These are phyloP conservation scores for Metschnikowia arizonensis DNA, from an alignment of 805 yeast species.

Conservation along the genomic window DNA sequence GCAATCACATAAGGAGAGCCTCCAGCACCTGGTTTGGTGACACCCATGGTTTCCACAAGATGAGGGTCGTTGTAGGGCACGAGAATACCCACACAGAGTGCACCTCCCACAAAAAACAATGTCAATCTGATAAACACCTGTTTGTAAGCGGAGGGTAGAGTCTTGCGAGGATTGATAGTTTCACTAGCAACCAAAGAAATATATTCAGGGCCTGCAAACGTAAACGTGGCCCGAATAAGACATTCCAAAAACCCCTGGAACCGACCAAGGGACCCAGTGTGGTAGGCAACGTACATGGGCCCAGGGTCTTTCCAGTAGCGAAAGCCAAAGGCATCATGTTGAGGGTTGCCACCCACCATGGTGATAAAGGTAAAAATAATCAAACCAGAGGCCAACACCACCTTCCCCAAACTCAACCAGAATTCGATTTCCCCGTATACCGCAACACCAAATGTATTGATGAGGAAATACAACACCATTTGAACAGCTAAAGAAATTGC, in stretches of 20 bases:
- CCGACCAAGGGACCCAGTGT: constrained; percentile 54
- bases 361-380: constrained; percentile 18
- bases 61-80: constrained; percentile 66
- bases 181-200: constrained; percentile 85
- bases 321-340: constrained; percentile 20
- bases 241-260: constrained; percentile 72
- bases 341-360: constrained; percentile 22
- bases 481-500: constrained; percentile 67
- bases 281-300: constrained; percentile 17
- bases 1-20: constrained; percentile 88
- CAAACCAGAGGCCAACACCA: constrained; percentile 22
- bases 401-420: constrained; percentile 40
- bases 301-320: constrained; percentile 21
- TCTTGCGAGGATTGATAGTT: constrained; percentile 63
- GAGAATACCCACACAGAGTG: constrained; percentile 73
- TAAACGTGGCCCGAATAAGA: constrained; percentile 66
- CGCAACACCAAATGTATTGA: constrained; percentile 45
- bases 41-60: constrained; percentile 51
- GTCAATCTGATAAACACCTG: constrained; percentile 68
- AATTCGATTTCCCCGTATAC: constrained; percentile 55
- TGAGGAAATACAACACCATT: constrained; percentile 54
- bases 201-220: constrained; percentile 85
- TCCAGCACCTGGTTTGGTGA: constrained; percentile 64
- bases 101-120: constrained; percentile 66
- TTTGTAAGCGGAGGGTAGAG: constrained; percentile 73